A percentile compares a stretch with the other conserved stretches of the same genome.
phyloP scores from a whole-genome alignment of 129 eudicot species.

The Centaurea solstitialis region DNA sequence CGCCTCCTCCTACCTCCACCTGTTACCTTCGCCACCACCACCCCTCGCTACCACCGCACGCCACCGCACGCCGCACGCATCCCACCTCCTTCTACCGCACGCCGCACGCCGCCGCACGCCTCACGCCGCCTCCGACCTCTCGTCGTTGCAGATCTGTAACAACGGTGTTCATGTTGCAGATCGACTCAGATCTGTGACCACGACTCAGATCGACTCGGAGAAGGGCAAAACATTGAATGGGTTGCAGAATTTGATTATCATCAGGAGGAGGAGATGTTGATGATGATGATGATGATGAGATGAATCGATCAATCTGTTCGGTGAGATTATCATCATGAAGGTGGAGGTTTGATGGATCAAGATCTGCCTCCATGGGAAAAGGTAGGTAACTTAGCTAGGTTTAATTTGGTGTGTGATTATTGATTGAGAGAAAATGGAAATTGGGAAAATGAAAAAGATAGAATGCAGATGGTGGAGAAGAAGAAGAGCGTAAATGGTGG shows the following conservation, averaged over 20 bases:
- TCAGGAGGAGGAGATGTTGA: not conserved
- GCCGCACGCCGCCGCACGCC: no score
- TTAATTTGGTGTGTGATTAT: not conserved
- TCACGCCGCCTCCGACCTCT: no score
- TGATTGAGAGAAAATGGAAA: not conserved
- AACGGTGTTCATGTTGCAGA: no score
- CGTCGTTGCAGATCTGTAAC: no score
- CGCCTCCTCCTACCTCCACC: no score
- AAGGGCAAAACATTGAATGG: constrained; percentile 42
- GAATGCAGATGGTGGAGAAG: constrained; percentile 28
- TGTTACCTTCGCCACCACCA: no score
- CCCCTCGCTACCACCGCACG: no score
- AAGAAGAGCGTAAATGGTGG: constrained; percentile 32
- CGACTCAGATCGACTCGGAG: no score
- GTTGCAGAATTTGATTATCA: constrained; percentile 28
- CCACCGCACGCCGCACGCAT: no score
- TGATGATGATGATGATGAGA: constrained; percentile 21
- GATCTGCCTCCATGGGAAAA: constrained; percentile 25
- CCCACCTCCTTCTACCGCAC: no score
- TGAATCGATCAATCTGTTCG: constrained; percentile 53
- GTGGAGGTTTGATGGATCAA: constrained; percentile 5
- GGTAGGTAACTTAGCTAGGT: no score
- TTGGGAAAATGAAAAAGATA: not conserved
- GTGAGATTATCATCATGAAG: constrained; percentile 29
- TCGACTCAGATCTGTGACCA: no score